phyloP scores from a whole-genome alignment of 75 land plant genomes.

The Picea glauca region DNA sequence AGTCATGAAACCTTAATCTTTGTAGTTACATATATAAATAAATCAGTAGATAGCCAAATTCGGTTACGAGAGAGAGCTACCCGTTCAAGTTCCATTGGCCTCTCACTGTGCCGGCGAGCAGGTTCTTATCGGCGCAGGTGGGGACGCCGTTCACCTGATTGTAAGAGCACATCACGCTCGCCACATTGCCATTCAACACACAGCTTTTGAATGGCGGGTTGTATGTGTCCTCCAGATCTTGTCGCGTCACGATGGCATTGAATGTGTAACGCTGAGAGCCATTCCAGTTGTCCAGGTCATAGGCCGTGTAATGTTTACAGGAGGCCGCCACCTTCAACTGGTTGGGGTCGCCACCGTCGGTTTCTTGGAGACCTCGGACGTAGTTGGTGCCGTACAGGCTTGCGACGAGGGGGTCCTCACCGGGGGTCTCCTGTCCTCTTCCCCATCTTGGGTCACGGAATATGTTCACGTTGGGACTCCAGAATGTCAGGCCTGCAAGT shows the following conservation, averaged over 20 bases:
- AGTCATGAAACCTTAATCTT: background rate
- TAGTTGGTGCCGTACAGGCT: slow-evolving; percentile 57
- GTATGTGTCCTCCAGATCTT: slow-evolving; percentile 87
- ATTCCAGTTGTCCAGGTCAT: slow-evolving; percentile 83
- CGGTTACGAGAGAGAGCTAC: slow-evolving; percentile 12
- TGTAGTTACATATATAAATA: too few relatives aligned
- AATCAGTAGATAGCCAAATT: background rate
- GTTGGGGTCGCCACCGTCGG: slow-evolving; percentile 17
- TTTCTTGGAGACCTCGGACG: slow-evolving; percentile 70
- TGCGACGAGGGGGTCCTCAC: slow-evolving; percentile 74
- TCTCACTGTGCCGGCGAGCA: slow-evolving; percentile 56
- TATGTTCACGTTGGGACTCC: slow-evolving; percentile 93
- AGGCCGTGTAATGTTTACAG: slow-evolving; percentile 89
- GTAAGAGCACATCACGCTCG: slow-evolving; percentile 96
- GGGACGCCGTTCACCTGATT: slow-evolving; percentile 92
- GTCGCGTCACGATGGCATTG: slow-evolving; percentile 69
- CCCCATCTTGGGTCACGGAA: slow-evolving; percentile 95
- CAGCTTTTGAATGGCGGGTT: slow-evolving; percentile 77
- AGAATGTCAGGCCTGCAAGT: slow-evolving; percentile 71
- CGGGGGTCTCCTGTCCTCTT: slow-evolving; percentile 92
- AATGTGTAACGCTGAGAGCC: slow-evolving; percentile 68
- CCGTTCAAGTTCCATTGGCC: slow-evolving; percentile 77
- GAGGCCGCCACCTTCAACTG: slow-evolving; percentile 78
- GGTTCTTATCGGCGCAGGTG: slow-evolving; percentile 76
- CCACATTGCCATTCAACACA: slow-evolving; percentile 73